Percentiles rank a stretch among this genome's conserved stretches.
These are phyloP conservation scores for Xylariaceae sp. DNA, from an alignment of 2,329 filamentous ascomycete species.

Conservation along the genomic window DNA sequence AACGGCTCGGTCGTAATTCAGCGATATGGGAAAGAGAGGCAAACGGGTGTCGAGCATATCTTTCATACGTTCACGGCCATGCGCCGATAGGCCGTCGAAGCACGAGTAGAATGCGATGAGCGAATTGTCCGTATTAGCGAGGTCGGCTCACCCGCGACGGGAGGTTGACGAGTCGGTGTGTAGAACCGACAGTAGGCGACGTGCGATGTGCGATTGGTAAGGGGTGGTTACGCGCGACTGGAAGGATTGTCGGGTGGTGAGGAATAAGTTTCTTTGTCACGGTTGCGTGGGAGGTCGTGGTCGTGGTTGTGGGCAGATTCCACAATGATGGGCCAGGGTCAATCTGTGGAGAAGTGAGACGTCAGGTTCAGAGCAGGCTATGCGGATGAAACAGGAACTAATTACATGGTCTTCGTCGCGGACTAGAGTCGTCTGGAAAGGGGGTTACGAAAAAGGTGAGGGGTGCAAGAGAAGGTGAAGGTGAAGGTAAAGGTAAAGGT, in stretches of 20 bases:
- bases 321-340: neutral
- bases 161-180: slow-evolving; percentile 12
- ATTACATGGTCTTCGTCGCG: neutral
- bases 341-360: slow-evolving; percentile 5
- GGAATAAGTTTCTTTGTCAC: neutral
- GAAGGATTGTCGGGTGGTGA: neutral
- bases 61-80: slow-evolving; percentile 26
- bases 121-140: slow-evolving; percentile 10
- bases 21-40: slow-evolving; percentile 10
- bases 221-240: neutral
- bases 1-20: slow-evolving; percentile 16
- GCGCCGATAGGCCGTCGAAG: slow-evolving; percentile 23
- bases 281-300: neutral
- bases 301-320: slow-evolving; percentile 4
- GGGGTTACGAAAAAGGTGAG: slow-evolving; percentile 8
- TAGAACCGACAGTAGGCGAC: neutral
- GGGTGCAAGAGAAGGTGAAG: neutral
- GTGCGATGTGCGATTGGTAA: neutral
- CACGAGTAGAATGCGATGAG: slow-evolving; percentile 21
- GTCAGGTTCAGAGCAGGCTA: neutral
- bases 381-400: neutral
- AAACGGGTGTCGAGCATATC: slow-evolving; percentile 25
- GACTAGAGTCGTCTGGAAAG: neutral
- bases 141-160: slow-evolving; percentile 18
- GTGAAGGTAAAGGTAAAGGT: too few relatives aligned